Base-by-base conservation (phyloP, 129 eudicot genomes). In the Centrapalus pauciflorus region DNA sequence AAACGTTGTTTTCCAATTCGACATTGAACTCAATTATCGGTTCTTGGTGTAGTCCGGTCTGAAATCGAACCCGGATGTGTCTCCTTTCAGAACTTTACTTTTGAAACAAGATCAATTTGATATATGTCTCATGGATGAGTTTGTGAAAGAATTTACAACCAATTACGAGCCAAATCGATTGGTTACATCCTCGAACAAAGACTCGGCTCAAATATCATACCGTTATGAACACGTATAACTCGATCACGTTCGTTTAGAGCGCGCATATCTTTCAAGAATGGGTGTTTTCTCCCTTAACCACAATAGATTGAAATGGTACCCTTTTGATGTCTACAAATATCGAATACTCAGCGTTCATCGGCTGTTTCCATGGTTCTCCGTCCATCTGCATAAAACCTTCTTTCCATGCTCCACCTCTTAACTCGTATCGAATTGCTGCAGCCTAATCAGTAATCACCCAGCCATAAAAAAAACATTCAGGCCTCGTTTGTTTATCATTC, bases 351-450 rank as follows among this genome's bases (percentile, higher is more conserved):
- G 76, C 78, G 79, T 79, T 68, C 58, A 90, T 75, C 3, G 97
- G 93, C 61, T 87, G 95, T 74, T 87, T 87, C 97, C 97, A 90
- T 24, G 97, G 97, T 76, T 90, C 97, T 41, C 97, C 97, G 61
- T 90, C 95, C 85, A 84, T 74, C 66, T 90, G 97, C 90, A 87
- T 71, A 24, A 69, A 90, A 4, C 85, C 79, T 45, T 87, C 77
- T 21, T 34, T 77, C 97, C 97, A 90, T 34, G 86, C 90, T 12
- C 97, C 95, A 16, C 97, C 97, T 82, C 95, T 75, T 12, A 90
- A 65, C 78, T 87, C 97, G 20, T 87, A 84, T 5, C 96, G 81
- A 37, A 90, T 79, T 57, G 77, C 79, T 61, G 97, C 77, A 5
- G 95, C 97, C 95, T 90, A 71, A 8, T 58, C n/a, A n/a, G n/a